Conservation (phyloP, 176 grass and related monocot species). For the Puccinellia tenuiflora region DNA sequence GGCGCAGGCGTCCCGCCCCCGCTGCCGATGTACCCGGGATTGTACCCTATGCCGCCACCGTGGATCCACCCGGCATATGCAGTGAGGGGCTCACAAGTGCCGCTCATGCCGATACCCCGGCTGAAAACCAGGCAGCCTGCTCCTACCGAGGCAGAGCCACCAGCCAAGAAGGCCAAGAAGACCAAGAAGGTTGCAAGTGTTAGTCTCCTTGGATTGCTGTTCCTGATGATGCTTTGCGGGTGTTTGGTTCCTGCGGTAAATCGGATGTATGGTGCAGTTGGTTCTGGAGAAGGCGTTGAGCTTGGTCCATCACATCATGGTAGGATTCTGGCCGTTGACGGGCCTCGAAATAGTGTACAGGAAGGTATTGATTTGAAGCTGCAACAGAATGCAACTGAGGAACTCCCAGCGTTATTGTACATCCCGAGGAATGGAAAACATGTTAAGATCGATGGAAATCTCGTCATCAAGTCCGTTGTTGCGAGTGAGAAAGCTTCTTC, state of each 20-base stretch:
- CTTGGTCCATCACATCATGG: slow-evolving; percentile 28
- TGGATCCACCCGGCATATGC: slow-evolving; percentile 47
- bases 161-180: slow-evolving; percentile 53
- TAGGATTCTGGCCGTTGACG: slow-evolving; percentile 45
- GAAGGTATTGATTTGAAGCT: slow-evolving; percentile 18
- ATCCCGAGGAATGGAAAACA: slow-evolving; percentile 64
- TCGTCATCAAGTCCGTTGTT: slow-evolving; percentile 59
- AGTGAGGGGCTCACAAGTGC: slow-evolving; percentile 47
- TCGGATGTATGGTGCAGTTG: slow-evolving; percentile 17
- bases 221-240: slow-evolving; percentile 30
- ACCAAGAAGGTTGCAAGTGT: slow-evolving; percentile 59
- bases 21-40: slow-evolving; percentile 33
- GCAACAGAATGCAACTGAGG: slow-evolving; percentile 29
- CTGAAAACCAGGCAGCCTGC: slow-evolving; percentile 31
- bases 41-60: slow-evolving; percentile 36
- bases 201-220: slow-evolving; percentile 47
- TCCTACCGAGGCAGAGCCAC: slow-evolving; percentile 17
- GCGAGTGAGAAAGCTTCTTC: slow-evolving; percentile 49
- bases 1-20: neutral
- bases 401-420: slow-evolving; percentile 46
- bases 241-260: slow-evolving; percentile 31
- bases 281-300: neutral
- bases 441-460: slow-evolving; percentile 69
- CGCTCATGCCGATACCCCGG: slow-evolving; percentile 54
- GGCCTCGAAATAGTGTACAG: neutral